A percentile compares a stretch with the other conserved stretches of the same genome.
phyloP scores from a whole-genome alignment of 2,329 filamentous ascomycete species.

The Xylariaceae sp. region DNA sequence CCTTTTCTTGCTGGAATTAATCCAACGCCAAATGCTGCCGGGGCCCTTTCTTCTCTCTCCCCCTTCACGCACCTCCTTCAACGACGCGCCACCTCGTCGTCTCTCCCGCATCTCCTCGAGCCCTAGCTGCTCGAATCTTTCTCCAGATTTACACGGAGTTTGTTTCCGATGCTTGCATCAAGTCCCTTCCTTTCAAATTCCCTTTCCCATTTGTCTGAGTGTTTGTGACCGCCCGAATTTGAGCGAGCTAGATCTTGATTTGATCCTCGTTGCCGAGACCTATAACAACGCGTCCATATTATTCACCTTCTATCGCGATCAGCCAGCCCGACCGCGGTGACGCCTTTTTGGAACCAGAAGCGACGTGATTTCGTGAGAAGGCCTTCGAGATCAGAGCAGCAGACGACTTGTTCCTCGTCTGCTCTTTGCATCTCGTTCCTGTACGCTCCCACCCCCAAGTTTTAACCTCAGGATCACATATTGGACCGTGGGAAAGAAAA shows the following conservation, averaged over 20 bases:
- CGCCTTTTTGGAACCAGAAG: slow-evolving; percentile 5
- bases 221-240: slow-evolving; percentile 1
- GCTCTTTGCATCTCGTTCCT: slow-evolving; percentile 21
- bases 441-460: slow-evolving; percentile 14
- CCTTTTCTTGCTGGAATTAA: slow-evolving; percentile 21
- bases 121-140: slow-evolving; percentile 12
- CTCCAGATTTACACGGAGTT: background rate
- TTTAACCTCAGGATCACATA: slow-evolving; percentile 5
- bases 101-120: slow-evolving; percentile 4
- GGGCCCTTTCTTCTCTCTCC: slow-evolving; percentile 15
- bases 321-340: slow-evolving; percentile 1
- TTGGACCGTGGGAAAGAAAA: background rate
- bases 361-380: slow-evolving; percentile 12
- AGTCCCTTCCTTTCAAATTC: slow-evolving; percentile 20
- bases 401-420: slow-evolving; percentile 22
- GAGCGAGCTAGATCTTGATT: slow-evolving; percentile 14
- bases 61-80: slow-evolving; percentile 16
- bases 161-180: slow-evolving; percentile 23
- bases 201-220: slow-evolving; percentile 18
- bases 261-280: slow-evolving; percentile 4
- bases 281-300: slow-evolving; percentile 12
- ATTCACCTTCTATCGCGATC: background rate
- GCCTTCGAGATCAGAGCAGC: slow-evolving; percentile 20
- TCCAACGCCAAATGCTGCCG: no score
- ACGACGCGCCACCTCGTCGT: slow-evolving; percentile 5